phyloP scores from a whole-genome alignment of 768 basidiomycete species.

The Lepiota venenata region DNA sequence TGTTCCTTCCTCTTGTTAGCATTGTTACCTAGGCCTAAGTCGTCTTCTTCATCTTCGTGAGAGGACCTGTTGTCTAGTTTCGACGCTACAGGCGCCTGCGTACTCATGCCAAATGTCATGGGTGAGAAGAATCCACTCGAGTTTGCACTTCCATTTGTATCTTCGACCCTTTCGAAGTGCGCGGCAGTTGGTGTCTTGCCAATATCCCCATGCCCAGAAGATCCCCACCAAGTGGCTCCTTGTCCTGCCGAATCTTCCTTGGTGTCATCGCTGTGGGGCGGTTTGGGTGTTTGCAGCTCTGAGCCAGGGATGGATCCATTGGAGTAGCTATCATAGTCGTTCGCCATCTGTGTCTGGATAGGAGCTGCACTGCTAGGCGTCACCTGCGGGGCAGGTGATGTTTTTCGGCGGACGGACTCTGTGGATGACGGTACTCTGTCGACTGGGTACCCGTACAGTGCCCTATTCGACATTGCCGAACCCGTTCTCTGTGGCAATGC shows the following conservation, averaged over 20 bases:
- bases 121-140: slow-evolving; percentile 75
- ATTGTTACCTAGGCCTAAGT: slow-evolving; percentile 86
- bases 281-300: slow-evolving; percentile 29
- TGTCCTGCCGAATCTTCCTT: slow-evolving; percentile 31
- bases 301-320: slow-evolving; percentile 28
- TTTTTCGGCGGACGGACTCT: slow-evolving; percentile 60
- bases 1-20: slow-evolving; percentile 36
- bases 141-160: slow-evolving; percentile 33
- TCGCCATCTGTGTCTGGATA: slow-evolving; percentile 21
- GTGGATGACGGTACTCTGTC: slow-evolving; percentile 78
- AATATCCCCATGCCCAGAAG: slow-evolving; percentile 19
- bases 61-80: slow-evolving; percentile 13
- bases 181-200: slow-evolving; percentile 65
- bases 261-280: slow-evolving; percentile 24
- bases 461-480: slow-evolving; percentile 63
- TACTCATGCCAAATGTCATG: slow-evolving; percentile 53
- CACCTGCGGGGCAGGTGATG: slow-evolving; percentile 47
- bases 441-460: slow-evolving; percentile 42
- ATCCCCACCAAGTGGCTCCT: slow-evolving; percentile 65
- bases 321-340: slow-evolving; percentile 28
- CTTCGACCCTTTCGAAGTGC: slow-evolving; percentile 56
- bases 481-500: slow-evolving; percentile 57
- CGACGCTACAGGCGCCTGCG: slow-evolving; percentile 17
- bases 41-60: slow-evolving; percentile 57
- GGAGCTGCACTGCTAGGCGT: slow-evolving; percentile 46